Evolutionary conservation across 1,284 basidiomycete genomes (phyloP).

Genomic region (Meripilus lineatus): DNA sequence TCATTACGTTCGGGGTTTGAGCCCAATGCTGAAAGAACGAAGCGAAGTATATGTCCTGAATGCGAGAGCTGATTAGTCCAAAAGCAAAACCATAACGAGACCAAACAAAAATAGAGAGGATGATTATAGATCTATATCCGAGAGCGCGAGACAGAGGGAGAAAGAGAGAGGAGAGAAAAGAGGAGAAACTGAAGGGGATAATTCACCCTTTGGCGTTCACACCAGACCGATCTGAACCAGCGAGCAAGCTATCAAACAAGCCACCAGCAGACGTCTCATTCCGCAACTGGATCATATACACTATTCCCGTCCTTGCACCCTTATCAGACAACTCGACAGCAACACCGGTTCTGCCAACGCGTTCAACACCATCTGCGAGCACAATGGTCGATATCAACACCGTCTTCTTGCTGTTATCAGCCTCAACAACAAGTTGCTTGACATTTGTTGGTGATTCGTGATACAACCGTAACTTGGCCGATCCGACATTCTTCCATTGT

Average conservation of each 20-base stretch:
- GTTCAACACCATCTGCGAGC: constrained; percentile 92
- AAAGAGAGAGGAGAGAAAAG: background rate
- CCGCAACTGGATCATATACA: constrained; percentile 95
- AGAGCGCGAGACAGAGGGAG: background rate
- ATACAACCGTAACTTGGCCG: constrained; percentile 86
- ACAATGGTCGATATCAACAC: constrained; percentile 94
- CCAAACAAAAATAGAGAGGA: too few relatives aligned
- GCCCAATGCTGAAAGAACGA: too few relatives aligned
- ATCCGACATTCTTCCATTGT: constrained; percentile 95
- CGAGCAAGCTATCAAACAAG: constrained; percentile 83
- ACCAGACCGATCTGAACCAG: constrained; percentile 64
- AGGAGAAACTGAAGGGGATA: background rate
- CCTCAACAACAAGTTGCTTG: constrained; percentile 96
- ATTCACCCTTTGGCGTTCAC: background rate
- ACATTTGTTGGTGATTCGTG: constrained; percentile 78
- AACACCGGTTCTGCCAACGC: constrained; percentile 96
- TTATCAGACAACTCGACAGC: constrained; percentile 93
- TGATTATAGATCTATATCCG: background rate
- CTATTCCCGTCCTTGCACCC: constrained; percentile 88
- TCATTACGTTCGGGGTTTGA: too few relatives aligned
- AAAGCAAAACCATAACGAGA: background rate
- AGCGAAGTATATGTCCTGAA: too few relatives aligned
- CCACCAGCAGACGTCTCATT: constrained; percentile 85
- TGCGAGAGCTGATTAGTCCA: too few relatives aligned
- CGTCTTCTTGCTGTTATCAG: constrained; percentile 73